Evolutionary conservation across 345 rosid genomes (phyloP).

Genomic region (Camelina sativa): DNA sequence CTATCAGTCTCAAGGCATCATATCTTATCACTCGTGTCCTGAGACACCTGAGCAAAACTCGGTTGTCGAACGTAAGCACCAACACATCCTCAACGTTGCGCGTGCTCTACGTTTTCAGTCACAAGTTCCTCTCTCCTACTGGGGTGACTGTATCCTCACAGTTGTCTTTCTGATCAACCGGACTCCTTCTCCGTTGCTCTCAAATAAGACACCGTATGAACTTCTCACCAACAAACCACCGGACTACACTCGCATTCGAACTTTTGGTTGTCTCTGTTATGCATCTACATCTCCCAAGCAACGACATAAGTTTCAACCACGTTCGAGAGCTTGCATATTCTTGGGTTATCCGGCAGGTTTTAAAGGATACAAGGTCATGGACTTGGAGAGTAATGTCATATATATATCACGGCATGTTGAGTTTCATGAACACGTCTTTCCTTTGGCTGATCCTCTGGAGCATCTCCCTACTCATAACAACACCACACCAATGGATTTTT

Average conservation of each 20-base stretch:
- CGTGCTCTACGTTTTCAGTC: not conserved
- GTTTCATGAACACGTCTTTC: not conserved
- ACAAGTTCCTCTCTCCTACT: accelerated
- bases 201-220: accelerated
- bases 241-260: accelerated
- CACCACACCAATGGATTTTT: not conserved
- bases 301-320: not conserved
- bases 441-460: not conserved
- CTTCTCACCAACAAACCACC: accelerated
- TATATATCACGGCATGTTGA: accelerated
- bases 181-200: accelerated
- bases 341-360: not conserved
- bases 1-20: no score
- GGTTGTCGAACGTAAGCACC: accelerated
- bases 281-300: accelerated
- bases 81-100: not conserved
- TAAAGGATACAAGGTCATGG: not conserved
- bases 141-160: not conserved
- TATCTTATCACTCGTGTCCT: not conserved
- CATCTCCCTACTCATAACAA: not conserved
- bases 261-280: not conserved
- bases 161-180: not conserved
- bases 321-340: accelerated
- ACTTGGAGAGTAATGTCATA: not conserved
- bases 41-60: not conserved